Evolutionary conservation across 495 filamentous ascomycete species (phyloP).

Genomic region (Neurospora sp.): DNA sequence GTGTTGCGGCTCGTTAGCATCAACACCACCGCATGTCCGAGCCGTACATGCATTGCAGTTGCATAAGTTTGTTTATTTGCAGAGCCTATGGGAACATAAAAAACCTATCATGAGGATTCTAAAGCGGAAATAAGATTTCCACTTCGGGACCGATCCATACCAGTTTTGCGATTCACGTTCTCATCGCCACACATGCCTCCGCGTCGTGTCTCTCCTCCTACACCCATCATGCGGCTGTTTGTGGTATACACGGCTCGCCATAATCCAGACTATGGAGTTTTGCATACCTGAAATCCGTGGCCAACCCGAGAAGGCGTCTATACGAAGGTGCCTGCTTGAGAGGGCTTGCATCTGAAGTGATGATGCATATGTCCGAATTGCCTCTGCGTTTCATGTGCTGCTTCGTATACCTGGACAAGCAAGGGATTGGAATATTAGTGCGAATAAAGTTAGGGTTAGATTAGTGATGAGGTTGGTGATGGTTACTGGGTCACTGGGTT

Average conservation of each 20-base stretch:
- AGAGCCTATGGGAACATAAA: neutral
- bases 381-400: neutral
- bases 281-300: neutral
- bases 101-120: neutral
- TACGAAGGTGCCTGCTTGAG: neutral
- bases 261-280: neutral
- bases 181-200: neutral
- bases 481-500: neutral
- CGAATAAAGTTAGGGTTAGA: neutral
- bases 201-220: neutral
- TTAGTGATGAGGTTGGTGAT: neutral
- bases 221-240: neutral
- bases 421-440: neutral
- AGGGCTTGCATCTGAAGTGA: neutral
- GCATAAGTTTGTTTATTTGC: neutral
- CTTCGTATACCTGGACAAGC: neutral
- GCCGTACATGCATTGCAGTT: neutral
- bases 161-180: neutral
- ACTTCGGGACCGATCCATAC: neutral
- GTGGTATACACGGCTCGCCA: neutral
- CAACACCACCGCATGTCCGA: neutral
- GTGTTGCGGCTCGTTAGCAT: neutral
- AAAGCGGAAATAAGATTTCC: neutral
- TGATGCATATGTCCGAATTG: neutral
- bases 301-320: neutral